phyloP scores from a whole-genome alignment of 306 rosid species.

The Malus domestica region DNA sequence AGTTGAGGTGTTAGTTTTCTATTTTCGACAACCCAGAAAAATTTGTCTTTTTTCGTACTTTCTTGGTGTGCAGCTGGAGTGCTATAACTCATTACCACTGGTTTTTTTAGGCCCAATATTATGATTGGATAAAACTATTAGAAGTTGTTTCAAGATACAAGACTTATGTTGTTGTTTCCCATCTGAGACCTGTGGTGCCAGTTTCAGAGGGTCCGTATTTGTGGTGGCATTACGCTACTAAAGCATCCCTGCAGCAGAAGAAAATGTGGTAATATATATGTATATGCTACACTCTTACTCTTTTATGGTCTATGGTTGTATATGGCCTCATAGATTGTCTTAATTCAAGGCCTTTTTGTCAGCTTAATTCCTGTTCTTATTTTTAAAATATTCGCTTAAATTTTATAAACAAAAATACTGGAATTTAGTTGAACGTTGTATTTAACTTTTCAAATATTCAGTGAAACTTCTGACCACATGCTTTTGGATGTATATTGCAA shows the following conservation, averaged over 20 bases:
- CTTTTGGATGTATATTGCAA: neutral
- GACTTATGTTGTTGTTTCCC: constrained; percentile 71
- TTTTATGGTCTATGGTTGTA: neutral
- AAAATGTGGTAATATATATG: constrained; percentile 62
- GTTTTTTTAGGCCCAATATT: constrained; percentile 63
- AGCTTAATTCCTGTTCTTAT: neutral
- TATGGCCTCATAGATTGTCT: neutral
- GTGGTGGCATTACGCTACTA: constrained; percentile 95
- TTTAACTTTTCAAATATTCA: neutral
- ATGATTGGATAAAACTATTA: constrained; percentile 87
- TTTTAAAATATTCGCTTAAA: neutral
- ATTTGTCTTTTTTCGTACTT: neutral
- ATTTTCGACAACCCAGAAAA: neutral
- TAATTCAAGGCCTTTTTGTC: neutral
- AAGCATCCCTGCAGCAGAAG: constrained; percentile 79
- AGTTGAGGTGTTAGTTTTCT: neutral
- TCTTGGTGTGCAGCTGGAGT: constrained; percentile 1
- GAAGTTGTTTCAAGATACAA: constrained; percentile 88
- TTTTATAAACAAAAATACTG: neutral
- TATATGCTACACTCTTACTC: neutral
- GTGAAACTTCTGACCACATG: neutral
- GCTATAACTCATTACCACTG: constrained; percentile 1
- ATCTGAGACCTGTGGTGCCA: constrained; percentile 72
- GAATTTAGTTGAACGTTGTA: neutral
- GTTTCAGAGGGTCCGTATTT: constrained; percentile 47